Conservation (phyloP, 306 rosid genomes). For the Cicer yamashitae region DNA sequence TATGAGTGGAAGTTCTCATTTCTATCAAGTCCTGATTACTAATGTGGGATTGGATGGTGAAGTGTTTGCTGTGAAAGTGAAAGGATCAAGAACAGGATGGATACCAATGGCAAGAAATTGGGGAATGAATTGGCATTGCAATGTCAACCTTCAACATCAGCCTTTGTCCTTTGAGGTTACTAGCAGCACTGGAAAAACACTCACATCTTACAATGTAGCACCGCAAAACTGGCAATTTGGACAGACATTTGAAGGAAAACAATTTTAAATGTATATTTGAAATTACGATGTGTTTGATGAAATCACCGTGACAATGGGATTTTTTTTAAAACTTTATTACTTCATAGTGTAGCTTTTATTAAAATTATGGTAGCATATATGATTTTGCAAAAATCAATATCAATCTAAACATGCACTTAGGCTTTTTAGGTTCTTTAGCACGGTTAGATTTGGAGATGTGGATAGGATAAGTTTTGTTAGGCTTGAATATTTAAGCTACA, state of each 20-base stretch:
- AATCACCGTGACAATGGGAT: no score
- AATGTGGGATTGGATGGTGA: constrained; percentile 92
- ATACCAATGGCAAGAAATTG: constrained; percentile 90
- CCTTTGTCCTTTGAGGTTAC: constrained; percentile 96
- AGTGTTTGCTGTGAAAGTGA: constrained; percentile 88
- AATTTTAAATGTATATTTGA: constrained; percentile 47
- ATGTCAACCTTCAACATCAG: constrained; percentile 74
- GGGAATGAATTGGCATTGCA: constrained; percentile 95
- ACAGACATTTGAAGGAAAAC: constrained; percentile 93
- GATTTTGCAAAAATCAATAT: no score
- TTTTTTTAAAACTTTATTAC: no score
- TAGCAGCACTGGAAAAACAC: constrained; percentile 66
- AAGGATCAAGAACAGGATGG: constrained; percentile 97
- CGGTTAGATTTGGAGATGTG: background rate
- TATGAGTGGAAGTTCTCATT: constrained; percentile 75
- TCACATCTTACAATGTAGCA: constrained; percentile 85
- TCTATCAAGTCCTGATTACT: constrained; percentile 82
- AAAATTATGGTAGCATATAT: no score
- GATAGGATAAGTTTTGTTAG: constrained; percentile 32
- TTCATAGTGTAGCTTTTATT: no score
- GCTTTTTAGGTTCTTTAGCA: no score
- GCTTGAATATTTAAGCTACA: constrained; percentile 37
- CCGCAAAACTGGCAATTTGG: constrained; percentile 78
- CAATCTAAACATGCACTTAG: no score
- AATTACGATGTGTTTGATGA: no score